Conservation (phyloP, 768 basidiomycete species). For the Tylopilus felleus region DNA sequence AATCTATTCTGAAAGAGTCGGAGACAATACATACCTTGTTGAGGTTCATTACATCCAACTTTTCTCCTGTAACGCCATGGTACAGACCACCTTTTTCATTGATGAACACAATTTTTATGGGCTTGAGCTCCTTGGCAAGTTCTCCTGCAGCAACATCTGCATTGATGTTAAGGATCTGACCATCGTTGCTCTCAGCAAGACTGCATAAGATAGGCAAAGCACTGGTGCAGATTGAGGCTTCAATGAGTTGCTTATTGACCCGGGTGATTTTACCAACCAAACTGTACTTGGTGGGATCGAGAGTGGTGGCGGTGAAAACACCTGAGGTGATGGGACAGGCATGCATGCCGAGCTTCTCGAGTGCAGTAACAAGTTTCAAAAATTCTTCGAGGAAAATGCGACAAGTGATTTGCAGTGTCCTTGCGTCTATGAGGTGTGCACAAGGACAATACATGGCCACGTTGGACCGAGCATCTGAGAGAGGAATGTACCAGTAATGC, state of each 20-base stretch:
- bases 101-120: constrained; percentile 96
- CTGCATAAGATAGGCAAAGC: constrained; percentile 94
- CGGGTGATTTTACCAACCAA: constrained; percentile 94
- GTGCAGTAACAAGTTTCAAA: constrained; percentile 86
- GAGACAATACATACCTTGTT: constrained; percentile 64
- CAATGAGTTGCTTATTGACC: constrained; percentile 94
- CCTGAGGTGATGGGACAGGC: constrained; percentile 97
- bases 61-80: constrained; percentile 97
- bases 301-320: constrained; percentile 95
- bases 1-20: background rate
- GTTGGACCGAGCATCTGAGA: background rate
- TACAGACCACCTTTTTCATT: constrained; percentile 98
- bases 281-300: constrained; percentile 92
- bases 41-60: constrained; percentile 92
- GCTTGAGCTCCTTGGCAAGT: constrained; percentile 95
- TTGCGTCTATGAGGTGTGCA: constrained; percentile 59
- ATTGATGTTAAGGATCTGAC: constrained; percentile 99
- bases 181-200: constrained; percentile 90
- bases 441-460: background rate
- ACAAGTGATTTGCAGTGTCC: constrained; percentile 91
- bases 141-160: constrained; percentile 98
- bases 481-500: constrained; percentile 76
- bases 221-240: constrained; percentile 94
- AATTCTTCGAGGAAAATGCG: constrained; percentile 98
- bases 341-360: constrained; percentile 93